Evolutionary conservation across 2,329 filamentous ascomycete genomes (phyloP).

Genomic region (Scorias spongiosa): DNA sequence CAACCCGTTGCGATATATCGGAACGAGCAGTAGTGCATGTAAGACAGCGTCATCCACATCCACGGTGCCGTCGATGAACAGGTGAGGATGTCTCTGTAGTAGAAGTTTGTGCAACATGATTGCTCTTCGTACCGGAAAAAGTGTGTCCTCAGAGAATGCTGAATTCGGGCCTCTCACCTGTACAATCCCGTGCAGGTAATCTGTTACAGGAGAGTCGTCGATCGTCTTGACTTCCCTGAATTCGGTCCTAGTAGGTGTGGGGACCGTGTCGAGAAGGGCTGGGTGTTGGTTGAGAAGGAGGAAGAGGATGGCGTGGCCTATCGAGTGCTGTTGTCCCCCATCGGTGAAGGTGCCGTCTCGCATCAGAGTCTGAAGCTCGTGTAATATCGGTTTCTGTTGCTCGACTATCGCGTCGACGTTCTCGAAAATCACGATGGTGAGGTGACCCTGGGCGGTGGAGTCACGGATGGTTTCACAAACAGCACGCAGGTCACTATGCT

Average conservation of each 20-base stretch:
- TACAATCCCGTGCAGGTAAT: slow-evolving; percentile 19
- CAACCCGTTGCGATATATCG: slow-evolving; percentile 19
- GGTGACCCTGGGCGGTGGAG: slow-evolving; percentile 11
- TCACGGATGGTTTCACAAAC: slow-evolving; percentile 19
- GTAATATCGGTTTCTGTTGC: slow-evolving; percentile 11
- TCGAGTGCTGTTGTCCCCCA: slow-evolving; percentile 11
- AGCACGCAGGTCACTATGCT: slow-evolving; percentile 12
- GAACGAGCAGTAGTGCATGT: slow-evolving; percentile 19
- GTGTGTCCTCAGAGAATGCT: slow-evolving; percentile 12
- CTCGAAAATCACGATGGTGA: slow-evolving; percentile 17
- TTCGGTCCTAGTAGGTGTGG: slow-evolving; percentile 2
- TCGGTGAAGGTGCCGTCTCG: slow-evolving; percentile 17
- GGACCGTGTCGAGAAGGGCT: slow-evolving; percentile 2
- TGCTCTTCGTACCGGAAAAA: slow-evolving; percentile 18
- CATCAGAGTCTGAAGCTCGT: slow-evolving; percentile 17
- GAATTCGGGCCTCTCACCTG: slow-evolving; percentile 18
- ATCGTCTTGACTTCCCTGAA: slow-evolving; percentile 4
- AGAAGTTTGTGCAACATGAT: slow-evolving; percentile 20
- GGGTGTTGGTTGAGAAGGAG: slow-evolving; percentile 19
- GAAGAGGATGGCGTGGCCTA: slow-evolving; percentile 17
- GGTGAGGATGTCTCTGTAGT: slow-evolving; percentile 16
- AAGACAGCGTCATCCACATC: slow-evolving; percentile 21
- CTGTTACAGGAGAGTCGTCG: slow-evolving; percentile 16
- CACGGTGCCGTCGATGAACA: slow-evolving; percentile 15
- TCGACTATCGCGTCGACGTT: slow-evolving; percentile 18